Percentiles rank a stretch among this genome's conserved stretches.
Conservation (phyloP, 805 yeast genomes). For the Zygotorulaspora chibaensis region DNA sequence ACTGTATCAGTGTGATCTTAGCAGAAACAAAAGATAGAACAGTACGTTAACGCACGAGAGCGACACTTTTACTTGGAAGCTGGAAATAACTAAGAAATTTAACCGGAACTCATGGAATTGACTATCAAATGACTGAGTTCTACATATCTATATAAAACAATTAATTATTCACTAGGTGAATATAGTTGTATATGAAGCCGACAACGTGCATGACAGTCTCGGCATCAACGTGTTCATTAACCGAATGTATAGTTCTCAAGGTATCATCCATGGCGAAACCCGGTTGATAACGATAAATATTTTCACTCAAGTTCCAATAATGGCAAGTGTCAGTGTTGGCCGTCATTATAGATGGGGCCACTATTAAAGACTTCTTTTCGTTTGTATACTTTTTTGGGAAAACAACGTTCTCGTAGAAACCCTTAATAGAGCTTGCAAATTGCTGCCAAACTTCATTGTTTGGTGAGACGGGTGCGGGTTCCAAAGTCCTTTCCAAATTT, state of each 20-base stretch:
- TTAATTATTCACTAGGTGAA: slow-evolving; percentile 11
- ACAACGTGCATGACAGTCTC: slow-evolving; percentile 24
- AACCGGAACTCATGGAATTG: too few species aligned
- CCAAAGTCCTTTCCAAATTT: slow-evolving; percentile 31
- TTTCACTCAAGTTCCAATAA: slow-evolving; percentile 58
- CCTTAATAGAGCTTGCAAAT: slow-evolving; percentile 59
- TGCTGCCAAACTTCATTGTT: slow-evolving; percentile 46
- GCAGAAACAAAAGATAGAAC: too few species aligned
- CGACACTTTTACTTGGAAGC: too few species aligned
- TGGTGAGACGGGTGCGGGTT: slow-evolving; percentile 56
- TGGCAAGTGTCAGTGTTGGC: slow-evolving; percentile 69
- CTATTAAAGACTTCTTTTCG: slow-evolving; percentile 23
- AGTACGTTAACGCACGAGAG: too few species aligned
- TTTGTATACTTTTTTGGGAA: slow-evolving; percentile 19
- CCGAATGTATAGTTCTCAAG: slow-evolving; percentile 21
- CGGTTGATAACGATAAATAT: slow-evolving; percentile 61
- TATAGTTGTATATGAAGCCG: slow-evolving; percentile 22
- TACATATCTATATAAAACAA: not conserved
- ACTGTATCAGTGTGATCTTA: too few species aligned
- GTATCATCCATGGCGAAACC: slow-evolving; percentile 30
- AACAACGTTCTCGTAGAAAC: slow-evolving; percentile 52
- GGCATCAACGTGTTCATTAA: slow-evolving; percentile 22
- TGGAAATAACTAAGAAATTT: too few species aligned
- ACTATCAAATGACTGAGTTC: not conserved
- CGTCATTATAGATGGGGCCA: slow-evolving; percentile 57